These are phyloP conservation scores for Vigna hirtella DNA, from an alignment of 306 rosid genomes.

Conservation along the genomic window DNA sequence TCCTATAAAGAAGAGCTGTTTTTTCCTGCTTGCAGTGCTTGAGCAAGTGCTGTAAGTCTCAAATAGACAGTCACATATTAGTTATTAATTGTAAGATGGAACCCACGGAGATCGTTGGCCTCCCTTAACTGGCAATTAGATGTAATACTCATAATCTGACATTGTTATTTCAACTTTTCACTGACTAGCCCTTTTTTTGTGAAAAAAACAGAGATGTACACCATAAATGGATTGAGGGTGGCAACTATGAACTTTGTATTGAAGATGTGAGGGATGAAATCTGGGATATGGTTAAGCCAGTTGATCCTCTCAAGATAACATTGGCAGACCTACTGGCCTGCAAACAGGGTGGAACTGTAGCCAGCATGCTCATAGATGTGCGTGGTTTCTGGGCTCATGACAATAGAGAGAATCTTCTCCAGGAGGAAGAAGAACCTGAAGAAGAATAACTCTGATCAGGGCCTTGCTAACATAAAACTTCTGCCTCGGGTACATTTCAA, in stretches of 20 bases:
- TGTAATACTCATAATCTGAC: not conserved
- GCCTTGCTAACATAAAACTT: slow-evolving; percentile 50
- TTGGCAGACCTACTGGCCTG: slow-evolving; percentile 80
- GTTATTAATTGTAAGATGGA: slow-evolving; percentile 6
- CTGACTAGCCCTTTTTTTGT: not conserved
- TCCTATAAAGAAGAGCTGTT: slow-evolving; percentile 72
- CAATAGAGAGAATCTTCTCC: slow-evolving; percentile 98
- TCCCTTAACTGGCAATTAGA: slow-evolving; percentile 9
- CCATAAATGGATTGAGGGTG: slow-evolving; percentile 98
- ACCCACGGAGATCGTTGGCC: not conserved
- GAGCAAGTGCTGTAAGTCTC: slow-evolving; percentile 82
- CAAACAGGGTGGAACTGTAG: slow-evolving; percentile 99
- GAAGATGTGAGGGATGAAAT: slow-evolving; percentile 98
- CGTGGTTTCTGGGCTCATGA: slow-evolving; percentile 99
- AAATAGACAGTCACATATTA: slow-evolving; percentile 60
- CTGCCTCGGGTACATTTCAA: slow-evolving; percentile 31
- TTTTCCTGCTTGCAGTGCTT: slow-evolving; percentile 79
- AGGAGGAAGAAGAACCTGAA: slow-evolving; percentile 98
- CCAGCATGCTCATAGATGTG: slow-evolving; percentile 97
- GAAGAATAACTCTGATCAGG: slow-evolving; percentile 65
- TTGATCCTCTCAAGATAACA: slow-evolving; percentile 75
- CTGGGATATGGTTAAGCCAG: slow-evolving; percentile 99
- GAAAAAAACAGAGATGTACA: slow-evolving; percentile 85
- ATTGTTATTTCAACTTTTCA: slow-evolving; percentile 13
- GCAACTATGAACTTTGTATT: slow-evolving; percentile 95